Conservation (phyloP, 805 yeast genomes). For the Phaffomyces thermotolerans region DNA sequence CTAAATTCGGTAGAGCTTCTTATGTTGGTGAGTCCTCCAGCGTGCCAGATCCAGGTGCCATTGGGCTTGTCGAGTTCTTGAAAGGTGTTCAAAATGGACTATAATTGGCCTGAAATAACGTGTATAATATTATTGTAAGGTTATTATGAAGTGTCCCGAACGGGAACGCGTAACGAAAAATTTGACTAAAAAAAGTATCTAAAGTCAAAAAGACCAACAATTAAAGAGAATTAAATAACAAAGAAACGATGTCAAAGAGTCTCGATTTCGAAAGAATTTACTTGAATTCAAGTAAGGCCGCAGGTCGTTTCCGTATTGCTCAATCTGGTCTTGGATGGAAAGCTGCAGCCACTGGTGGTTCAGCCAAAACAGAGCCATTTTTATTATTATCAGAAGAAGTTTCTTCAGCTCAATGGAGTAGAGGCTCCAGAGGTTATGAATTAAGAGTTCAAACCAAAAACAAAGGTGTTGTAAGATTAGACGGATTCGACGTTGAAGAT, state of each 20-base stretch:
- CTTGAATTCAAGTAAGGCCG: slow-evolving; percentile 72
- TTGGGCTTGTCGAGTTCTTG: slow-evolving; percentile 61
- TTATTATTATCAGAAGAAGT: slow-evolving; percentile 83
- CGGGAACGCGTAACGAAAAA: not conserved
- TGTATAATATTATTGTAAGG: no score
- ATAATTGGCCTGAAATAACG: not conserved
- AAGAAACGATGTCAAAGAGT: slow-evolving; percentile 6
- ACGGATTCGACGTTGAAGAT: slow-evolving; percentile 87
- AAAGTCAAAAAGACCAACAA: not conserved
- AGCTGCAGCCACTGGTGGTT: slow-evolving; percentile 44
- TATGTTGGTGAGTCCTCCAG: slow-evolving; percentile 67
- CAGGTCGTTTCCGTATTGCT: slow-evolving; percentile 91
- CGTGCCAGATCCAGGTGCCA: slow-evolving; percentile 94
- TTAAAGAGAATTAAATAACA: not conserved
- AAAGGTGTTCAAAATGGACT: slow-evolving; percentile 29
- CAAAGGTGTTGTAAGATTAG: slow-evolving; percentile 77
- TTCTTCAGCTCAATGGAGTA: slow-evolving; percentile 77
- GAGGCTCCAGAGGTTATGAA: slow-evolving; percentile 91
- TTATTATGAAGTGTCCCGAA: not conserved
- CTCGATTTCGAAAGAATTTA: slow-evolving; percentile 87
- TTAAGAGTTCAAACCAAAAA: slow-evolving; percentile 83
- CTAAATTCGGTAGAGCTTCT: slow-evolving; percentile 90
- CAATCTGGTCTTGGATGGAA: slow-evolving; percentile 99
- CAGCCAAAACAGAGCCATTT: slow-evolving; percentile 62
- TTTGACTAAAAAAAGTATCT: not conserved